Percentiles rank a stretch among this genome's conserved stretches.
Evolutionary conservation across 2,329 filamentous ascomycete genomes (phyloP).

Genomic region (Cladosporium sp.): DNA sequence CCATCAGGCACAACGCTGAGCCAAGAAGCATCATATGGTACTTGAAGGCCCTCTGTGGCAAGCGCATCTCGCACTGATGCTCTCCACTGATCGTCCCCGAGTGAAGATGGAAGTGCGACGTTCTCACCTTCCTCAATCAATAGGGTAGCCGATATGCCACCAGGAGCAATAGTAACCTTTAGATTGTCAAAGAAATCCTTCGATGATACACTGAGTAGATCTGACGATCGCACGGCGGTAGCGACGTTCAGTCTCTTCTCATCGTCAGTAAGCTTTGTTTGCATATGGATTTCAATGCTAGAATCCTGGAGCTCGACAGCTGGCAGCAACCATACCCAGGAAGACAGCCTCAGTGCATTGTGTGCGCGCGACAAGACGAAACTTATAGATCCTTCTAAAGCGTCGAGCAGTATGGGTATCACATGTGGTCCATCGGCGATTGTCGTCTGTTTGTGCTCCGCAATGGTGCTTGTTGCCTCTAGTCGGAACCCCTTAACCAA

Average conservation of each 20-base stretch:
- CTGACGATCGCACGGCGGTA: constrained; percentile 6
- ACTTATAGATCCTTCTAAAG: constrained; percentile 17
- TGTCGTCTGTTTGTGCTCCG: not conserved
- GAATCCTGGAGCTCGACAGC: not conserved
- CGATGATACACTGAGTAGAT: not conserved
- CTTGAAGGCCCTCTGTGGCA: constrained; percentile 13
- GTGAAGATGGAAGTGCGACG: not conserved
- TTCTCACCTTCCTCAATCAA: not conserved
- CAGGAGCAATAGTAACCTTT: not conserved
- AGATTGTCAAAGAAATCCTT: too few relatives aligned
- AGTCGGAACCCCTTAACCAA: not conserved
- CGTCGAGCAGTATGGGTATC: constrained; percentile 13
- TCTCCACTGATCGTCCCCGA: constrained; percentile 14
- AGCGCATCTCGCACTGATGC: constrained; percentile 8
- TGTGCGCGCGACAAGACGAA: constrained; percentile 6
- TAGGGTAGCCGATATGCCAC: not conserved
- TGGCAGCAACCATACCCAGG: constrained; percentile 14
- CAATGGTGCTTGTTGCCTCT: not conserved
- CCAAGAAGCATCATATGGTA: not conserved
- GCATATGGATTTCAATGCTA: constrained; percentile 1
- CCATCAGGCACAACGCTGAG: constrained; percentile 5
- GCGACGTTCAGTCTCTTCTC: constrained; percentile 13
- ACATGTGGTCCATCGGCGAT: not conserved
- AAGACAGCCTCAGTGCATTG: constrained; percentile 6
- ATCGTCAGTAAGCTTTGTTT: constrained; percentile 8